These are phyloP conservation scores for Aspergillus sp. DNA, from an alignment of 2,329 filamentous ascomycete genomes.

Conservation along the genomic window DNA sequence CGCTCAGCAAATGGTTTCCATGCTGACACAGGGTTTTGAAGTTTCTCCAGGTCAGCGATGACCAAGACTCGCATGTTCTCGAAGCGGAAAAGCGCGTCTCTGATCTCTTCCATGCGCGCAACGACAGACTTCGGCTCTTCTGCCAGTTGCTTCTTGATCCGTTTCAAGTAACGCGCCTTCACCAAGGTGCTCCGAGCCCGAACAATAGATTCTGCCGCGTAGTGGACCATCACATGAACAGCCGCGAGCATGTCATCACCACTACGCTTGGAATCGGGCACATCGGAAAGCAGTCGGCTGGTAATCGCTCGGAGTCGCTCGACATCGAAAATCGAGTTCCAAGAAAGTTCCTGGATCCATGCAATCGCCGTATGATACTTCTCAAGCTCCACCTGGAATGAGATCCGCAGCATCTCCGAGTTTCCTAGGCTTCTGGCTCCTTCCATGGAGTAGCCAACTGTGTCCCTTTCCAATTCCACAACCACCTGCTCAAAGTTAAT, in stretches of 20 bases:
- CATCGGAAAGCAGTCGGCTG: constrained; percentile 82
- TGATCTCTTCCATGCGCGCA: constrained; percentile 73
- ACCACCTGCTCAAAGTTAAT: constrained; percentile 92
- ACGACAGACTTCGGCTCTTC: constrained; percentile 76
- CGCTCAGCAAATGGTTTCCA: constrained; percentile 68
- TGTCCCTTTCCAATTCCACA: constrained; percentile 86
- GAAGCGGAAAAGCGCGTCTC: constrained; percentile 74
- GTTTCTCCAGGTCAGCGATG: constrained; percentile 74
- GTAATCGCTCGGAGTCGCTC: constrained; percentile 64
- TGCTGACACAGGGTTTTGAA: constrained; percentile 72
- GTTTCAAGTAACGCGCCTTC: constrained; percentile 82
- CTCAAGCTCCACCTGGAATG: constrained; percentile 82
- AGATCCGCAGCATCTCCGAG: constrained; percentile 76
- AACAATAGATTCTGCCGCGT: constrained; percentile 72
- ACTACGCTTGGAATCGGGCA: constrained; percentile 88
- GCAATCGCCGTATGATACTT: constrained; percentile 81
- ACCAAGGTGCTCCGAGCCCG: constrained; percentile 81
- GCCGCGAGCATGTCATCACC: constrained; percentile 65
- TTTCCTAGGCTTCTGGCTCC: constrained; percentile 71
- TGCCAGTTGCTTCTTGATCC: constrained; percentile 77
- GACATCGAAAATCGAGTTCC: constrained; percentile 83
- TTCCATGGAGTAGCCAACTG: constrained; percentile 77
- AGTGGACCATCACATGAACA: constrained; percentile 75
- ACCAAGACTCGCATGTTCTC: constrained; percentile 85
- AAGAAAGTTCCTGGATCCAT: constrained; percentile 85